These are phyloP conservation scores for Talaromyces nanjingensis DNA, from an alignment of 495 filamentous ascomycete genomes.

Conservation along the genomic window DNA sequence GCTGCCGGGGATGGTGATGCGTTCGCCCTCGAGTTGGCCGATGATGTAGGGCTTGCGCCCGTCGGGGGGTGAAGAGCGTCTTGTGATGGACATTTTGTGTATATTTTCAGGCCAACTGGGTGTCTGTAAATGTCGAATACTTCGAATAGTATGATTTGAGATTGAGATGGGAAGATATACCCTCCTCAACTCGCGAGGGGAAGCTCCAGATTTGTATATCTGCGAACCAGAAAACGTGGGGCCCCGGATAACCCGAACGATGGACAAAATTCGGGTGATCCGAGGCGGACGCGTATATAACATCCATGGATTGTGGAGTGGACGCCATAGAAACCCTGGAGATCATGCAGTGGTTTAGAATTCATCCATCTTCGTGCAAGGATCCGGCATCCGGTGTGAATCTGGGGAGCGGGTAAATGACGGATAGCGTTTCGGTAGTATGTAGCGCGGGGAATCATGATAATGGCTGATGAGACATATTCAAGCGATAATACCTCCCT, in stretches of 20 bases:
- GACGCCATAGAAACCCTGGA: background rate
- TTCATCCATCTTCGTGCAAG: background rate
- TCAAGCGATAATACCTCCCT: background rate
- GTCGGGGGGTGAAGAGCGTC: background rate
- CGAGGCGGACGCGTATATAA: background rate
- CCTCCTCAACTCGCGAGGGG: background rate
- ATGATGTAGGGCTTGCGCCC: slow-evolving; percentile 23
- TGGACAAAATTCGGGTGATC: background rate
- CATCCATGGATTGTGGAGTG: background rate
- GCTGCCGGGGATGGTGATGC: slow-evolving; percentile 38
- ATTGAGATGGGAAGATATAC: background rate
- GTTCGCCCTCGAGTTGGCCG: slow-evolving; percentile 35
- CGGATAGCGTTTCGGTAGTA: background rate
- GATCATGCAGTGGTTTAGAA: background rate
- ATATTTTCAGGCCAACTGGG: background rate
- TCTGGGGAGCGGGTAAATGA: background rate
- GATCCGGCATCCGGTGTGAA: background rate
- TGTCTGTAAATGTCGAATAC: background rate
- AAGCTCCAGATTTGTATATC: background rate
- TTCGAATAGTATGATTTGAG: background rate
- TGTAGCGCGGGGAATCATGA: background rate
- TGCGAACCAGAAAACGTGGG: background rate
- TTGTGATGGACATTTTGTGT: background rate
- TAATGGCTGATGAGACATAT: background rate
- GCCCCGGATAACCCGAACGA: background rate